Evolutionary conservation across 2,329 filamentous ascomycete species (phyloP).

Genomic region (Aspergillus sp.): DNA sequence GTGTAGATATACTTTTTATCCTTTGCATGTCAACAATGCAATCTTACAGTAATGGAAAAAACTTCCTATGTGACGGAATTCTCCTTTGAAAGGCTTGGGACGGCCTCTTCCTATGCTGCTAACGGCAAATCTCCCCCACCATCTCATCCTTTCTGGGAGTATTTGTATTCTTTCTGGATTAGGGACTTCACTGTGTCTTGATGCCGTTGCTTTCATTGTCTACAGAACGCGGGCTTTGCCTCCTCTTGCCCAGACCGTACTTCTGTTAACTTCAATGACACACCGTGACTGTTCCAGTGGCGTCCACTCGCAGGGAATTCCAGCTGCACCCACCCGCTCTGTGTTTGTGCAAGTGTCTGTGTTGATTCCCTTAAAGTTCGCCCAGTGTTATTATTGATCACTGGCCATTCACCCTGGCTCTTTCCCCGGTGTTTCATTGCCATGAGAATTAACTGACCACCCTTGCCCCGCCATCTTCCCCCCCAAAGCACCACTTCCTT

Average conservation of each 20-base stretch:
- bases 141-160: no score
- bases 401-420: conserved; percentile 1
- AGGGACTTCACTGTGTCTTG: background rate
- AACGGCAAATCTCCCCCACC: no score
- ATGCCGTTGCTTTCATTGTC: background rate
- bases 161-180: background rate
- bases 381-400: background rate
- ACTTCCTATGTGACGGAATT: background rate
- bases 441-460: background rate
- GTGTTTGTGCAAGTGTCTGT: background rate
- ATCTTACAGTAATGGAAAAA: background rate
- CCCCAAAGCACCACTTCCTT: background rate
- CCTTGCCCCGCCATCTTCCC: conserved; percentile 4
- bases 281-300: background rate
- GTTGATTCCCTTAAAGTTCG: background rate
- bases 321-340: conserved; percentile 6
- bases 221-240: background rate
- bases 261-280: background rate
- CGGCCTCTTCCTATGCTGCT: background rate
- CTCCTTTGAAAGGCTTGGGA: background rate
- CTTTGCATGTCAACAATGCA: conserved; percentile 9
- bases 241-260: background rate
- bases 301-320: background rate
- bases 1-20: conserved; percentile 11
- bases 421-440: background rate